Evolutionary conservation across 176 grass and related monocot genomes (phyloP).

Genomic region (Pharus latifolius): DNA sequence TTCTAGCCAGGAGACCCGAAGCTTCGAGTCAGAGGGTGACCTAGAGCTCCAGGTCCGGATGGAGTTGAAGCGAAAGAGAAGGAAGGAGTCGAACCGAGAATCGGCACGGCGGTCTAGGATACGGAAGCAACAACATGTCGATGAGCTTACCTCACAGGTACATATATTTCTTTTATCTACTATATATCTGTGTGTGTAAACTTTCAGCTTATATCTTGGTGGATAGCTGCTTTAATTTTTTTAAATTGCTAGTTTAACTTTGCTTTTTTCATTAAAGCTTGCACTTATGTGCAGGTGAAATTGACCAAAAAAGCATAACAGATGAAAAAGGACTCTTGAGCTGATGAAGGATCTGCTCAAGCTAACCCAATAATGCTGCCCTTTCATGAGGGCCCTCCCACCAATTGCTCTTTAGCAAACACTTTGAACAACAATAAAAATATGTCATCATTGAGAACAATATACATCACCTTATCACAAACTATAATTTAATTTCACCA

Average conservation of each 20-base stretch:
- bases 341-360: constrained; percentile 21
- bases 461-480: too few species aligned
- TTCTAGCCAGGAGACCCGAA: neutral
- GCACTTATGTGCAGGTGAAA: constrained; percentile 45
- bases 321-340: constrained; percentile 28
- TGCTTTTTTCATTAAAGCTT: constrained; percentile 30
- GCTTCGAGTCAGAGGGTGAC: constrained; percentile 3
- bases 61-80: constrained; percentile 44
- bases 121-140: constrained; percentile 49
- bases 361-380: constrained; percentile 27
- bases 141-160: constrained; percentile 29
- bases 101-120: constrained; percentile 50
- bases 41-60: constrained; percentile 35
- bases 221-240: neutral
- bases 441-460: neutral
- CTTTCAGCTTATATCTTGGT: neutral
- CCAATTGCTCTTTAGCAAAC: neutral
- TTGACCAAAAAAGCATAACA: constrained; percentile 30
- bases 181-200: neutral
- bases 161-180: too few species aligned
- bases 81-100: constrained; percentile 64
- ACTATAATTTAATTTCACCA: too few species aligned
- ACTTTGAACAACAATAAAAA: neutral
- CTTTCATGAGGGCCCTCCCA: neutral
- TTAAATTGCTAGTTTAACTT: neutral